Base-by-base conservation (phyloP, 1,139 yeast species). In the Yamadazyma spencermartinsiae region DNA sequence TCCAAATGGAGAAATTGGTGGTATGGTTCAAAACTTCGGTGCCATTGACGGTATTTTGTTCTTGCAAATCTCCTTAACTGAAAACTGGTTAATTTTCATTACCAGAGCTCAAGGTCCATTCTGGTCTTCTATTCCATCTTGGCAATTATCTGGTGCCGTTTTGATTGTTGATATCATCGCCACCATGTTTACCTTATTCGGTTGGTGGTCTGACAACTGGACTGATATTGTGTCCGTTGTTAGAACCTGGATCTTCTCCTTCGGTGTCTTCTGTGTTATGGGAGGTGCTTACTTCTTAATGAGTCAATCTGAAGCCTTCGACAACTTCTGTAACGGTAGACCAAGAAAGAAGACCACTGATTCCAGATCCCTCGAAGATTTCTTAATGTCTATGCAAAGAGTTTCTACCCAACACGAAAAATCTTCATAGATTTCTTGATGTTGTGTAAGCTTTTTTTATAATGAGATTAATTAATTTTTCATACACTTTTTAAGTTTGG, bases 151-250 rank as follows among this genome's bases (percentile, higher is more conserved):
- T 59, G 95, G 94, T 78, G 96, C 96, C 60, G 95, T 87, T 61
- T 76, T 86, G 61, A 75, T 74, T 65, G 96, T 87, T 64, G 95
- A 87, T 73, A 72, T 86, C 76, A 72, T 87, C 58, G 94, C 96
- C 54, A 87, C 95, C 50, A 80, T 86, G 82, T 87, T 87, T 80
- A 74, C 87, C 59, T 74, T 88, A 64, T 89, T 88, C 82, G 96
- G 97, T 60, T 89, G 96, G 96, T 84, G 94, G 89, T 86, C 96
- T 58, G 94, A 86, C 74, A 89, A 89, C 85, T 86, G 95, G 95
- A 88, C 92, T 67, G 95, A 88, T 73, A 83, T 88, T 58, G 96
- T 89, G 60, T 82, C 96, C 44, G 95, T 88, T 63, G 89, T 83
- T 64, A 85, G 95, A 76, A 79, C 86, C 72, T 89, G 94, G 94